phyloP scores from a whole-genome alignment of 129 eudicot genomes.

The Glebionis coronaria region DNA sequence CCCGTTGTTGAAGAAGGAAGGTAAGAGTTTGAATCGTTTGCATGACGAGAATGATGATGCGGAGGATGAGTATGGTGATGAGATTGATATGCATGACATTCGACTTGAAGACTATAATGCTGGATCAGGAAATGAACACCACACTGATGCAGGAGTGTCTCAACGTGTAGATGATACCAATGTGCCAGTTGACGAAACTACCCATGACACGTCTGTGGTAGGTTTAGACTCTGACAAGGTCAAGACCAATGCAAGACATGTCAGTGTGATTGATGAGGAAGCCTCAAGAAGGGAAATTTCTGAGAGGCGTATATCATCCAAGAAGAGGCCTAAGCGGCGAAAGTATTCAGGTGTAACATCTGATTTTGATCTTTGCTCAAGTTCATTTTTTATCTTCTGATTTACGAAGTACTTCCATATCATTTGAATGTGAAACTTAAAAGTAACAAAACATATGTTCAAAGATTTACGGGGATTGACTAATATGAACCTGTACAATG shows the following conservation, averaged over 20 bases:
- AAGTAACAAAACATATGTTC: neutral
- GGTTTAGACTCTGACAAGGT: conserved; percentile 42
- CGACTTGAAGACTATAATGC: conserved; percentile 61
- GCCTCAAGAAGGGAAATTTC: conserved; percentile 47
- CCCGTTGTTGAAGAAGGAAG: conserved; percentile 31
- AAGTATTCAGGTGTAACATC: conserved; percentile 58
- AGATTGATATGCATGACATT: conserved; percentile 81
- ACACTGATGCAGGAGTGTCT: conserved; percentile 31
- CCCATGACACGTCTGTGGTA: conserved; percentile 28
- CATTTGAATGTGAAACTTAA: neutral
- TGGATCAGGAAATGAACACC: conserved; percentile 40
- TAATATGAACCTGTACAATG: conserved; percentile 21
- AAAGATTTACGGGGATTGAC: conserved; percentile 6
- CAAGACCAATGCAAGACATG: conserved; percentile 35
- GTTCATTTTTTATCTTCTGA: neutral
- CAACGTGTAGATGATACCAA: conserved; percentile 27
- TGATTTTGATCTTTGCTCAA: conserved; percentile 15
- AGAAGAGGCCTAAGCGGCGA: conserved; percentile 62
- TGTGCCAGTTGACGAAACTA: conserved; percentile 42
- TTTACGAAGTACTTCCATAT: neutral
- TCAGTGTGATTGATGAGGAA: conserved; percentile 37
- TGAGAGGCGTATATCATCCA: conserved; percentile 51
- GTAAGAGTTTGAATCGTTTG: conserved; percentile 23
- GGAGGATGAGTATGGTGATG: conserved; percentile 91
- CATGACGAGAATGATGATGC: conserved; percentile 45